Conservation (phyloP, 2,329 filamentous ascomycete species). For the Gyromitra esculenta region DNA sequence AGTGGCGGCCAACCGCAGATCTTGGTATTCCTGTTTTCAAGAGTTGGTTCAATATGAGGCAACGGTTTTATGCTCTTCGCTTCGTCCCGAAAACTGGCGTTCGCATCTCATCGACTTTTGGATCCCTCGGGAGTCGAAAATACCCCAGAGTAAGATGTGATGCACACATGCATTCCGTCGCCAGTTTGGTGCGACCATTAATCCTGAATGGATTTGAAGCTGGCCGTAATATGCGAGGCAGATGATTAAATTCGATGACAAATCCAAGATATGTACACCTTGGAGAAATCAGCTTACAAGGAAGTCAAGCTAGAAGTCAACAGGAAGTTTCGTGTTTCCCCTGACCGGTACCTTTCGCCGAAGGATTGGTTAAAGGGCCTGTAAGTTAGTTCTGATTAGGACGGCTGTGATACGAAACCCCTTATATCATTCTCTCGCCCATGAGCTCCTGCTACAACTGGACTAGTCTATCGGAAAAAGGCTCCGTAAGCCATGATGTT, state of each 20-base stretch:
- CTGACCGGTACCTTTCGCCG: background rate
- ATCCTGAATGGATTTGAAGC: background rate
- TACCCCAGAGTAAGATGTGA: background rate
- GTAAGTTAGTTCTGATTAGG: background rate
- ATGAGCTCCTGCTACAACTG: background rate
- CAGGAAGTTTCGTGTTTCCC: background rate
- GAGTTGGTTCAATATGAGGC: background rate
- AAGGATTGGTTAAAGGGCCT: background rate
- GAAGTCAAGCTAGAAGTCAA: background rate
- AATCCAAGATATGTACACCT: background rate
- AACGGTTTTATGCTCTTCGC: background rate
- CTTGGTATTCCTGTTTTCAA: background rate
- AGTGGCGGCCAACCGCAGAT: background rate
- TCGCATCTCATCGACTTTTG: background rate
- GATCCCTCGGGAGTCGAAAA: background rate
- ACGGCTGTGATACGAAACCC: background rate
- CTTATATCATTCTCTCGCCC: background rate
- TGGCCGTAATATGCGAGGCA: background rate
- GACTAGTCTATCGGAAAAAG: background rate
- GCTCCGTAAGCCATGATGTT: background rate
- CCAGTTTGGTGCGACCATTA: conserved; percentile 12
- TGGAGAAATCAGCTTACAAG: background rate
- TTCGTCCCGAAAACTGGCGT: conserved; percentile 1
- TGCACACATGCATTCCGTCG: conserved; percentile 15
- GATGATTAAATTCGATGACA: conserved; percentile 17